A percentile compares a stretch with the other conserved stretches of the same genome.
Evolutionary conservation across 2,329 filamentous ascomycete species (phyloP).

Genomic region (Tolypocladium paradoxum): DNA sequence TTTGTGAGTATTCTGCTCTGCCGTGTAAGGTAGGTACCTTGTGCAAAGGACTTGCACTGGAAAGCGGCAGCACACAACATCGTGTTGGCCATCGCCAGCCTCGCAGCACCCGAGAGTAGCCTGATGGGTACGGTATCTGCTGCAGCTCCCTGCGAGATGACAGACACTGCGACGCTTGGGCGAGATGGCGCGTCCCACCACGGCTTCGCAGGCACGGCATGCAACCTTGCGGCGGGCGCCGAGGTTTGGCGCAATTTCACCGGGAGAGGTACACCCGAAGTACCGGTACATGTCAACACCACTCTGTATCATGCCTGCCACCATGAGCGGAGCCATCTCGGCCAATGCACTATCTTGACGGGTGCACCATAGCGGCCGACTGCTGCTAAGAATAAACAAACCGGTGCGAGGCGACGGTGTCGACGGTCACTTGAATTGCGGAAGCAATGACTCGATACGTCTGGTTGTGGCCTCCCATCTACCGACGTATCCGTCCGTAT

Average conservation of each 20-base stretch:
- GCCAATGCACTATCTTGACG: not conserved
- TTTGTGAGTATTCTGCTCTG: not conserved
- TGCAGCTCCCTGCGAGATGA: not conserved
- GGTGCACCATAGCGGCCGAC: not conserved
- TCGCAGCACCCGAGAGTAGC: not conserved
- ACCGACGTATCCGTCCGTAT: not conserved
- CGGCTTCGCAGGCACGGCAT: not conserved
- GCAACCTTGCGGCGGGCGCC: not conserved
- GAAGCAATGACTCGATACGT: not conserved
- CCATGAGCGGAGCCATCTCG: not conserved
- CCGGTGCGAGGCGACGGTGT: not conserved
- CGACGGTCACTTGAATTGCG: not conserved
- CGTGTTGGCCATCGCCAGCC: not conserved
- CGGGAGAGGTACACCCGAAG: conserved; percentile 4
- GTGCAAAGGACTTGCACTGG: not conserved
- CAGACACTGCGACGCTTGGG: not conserved
- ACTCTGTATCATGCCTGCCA: not conserved
- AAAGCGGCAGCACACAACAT: not conserved
- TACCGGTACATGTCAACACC: conserved; percentile 9
- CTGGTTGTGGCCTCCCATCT: not conserved
- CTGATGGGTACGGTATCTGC: not conserved
- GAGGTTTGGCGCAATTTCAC: conserved; percentile 6
- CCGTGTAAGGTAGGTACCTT: no score
- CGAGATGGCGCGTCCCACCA: not conserved
- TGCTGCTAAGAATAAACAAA: not conserved